phyloP scores from a whole-genome alignment of 345 rosid genomes.

The Mallotus nudiflorus region DNA sequence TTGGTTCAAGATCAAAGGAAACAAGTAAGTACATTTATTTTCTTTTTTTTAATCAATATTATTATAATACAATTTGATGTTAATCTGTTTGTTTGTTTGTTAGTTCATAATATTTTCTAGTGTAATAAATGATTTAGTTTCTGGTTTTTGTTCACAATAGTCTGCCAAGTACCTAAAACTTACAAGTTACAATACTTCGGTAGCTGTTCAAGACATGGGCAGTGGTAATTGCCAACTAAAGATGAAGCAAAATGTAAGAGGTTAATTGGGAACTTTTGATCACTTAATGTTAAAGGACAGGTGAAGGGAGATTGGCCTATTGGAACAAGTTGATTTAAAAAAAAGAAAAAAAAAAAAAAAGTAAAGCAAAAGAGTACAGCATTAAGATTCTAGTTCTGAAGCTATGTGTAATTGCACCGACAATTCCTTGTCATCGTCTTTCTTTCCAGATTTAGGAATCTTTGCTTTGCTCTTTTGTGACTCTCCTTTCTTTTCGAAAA shows the following conservation, averaged over 20 bases:
- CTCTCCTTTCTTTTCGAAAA: conserved; percentile 29
- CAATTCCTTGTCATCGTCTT: conserved; percentile 14
- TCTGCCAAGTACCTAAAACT: too few relatives aligned
- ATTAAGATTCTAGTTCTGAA: conserved; percentile 20
- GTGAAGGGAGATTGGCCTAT: conserved; percentile 19
- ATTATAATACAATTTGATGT: neutral
- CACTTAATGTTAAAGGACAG: conserved; percentile 19
- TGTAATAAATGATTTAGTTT: neutral
- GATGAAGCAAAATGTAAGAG: conserved; percentile 3
- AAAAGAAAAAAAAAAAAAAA: too few relatives aligned
- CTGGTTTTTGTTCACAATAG: too few relatives aligned
- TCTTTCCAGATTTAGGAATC: conserved; percentile 36
- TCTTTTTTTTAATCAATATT: neutral
- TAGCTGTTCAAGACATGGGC: neutral
- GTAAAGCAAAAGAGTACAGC: conserved; percentile 29
- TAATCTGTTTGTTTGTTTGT: neutral
- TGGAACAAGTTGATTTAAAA: conserved; percentile 16
- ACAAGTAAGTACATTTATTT: conserved; percentile 52
- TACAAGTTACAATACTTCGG: too few relatives aligned
- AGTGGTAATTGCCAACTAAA: neutral
- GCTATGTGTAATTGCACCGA: conserved; percentile 32
- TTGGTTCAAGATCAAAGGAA: conserved; percentile 97
- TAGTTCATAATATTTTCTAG: neutral
- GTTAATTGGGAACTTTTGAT: conserved; percentile 15
- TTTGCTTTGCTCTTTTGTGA: conserved; percentile 19